Base-by-base conservation (phyloP, 139 green algal species). In the Chlamydomonas incerta region DNA sequence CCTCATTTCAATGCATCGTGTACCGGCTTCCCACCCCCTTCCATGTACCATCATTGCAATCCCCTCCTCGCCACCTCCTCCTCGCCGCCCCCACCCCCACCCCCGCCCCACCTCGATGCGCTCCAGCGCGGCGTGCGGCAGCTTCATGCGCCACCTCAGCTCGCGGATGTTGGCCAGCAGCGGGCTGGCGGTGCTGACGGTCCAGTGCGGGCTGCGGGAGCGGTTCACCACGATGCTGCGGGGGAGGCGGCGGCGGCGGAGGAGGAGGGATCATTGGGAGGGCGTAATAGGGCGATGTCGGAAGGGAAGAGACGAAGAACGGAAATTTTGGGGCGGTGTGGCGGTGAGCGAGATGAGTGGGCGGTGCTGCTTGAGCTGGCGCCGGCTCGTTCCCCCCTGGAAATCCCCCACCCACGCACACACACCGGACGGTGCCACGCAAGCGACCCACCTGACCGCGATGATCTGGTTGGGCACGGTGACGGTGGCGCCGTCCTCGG, bases 401-500 rank as follows among this genome's bases (percentile, higher is more conserved):
- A n/a, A n/a, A n/a, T n/a, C n/a, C n/a, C n/a, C n/a, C n/a, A n/a
- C 35, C 14, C 17, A 57, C 34, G 23, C 24, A 79, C 72, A 66
- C 50, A 50, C 73, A n/a, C n/a, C n/a, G n/a, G n/a, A n/a, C n/a
- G n/a, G n/a, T n/a, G n/a, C n/a, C n/a, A n/a, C n/a, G n/a, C n/a
- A n/a, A n/a, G n/a, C 57, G 23, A 35, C 37, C 3, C 28, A 74
- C 77, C 65, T 85, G 46, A 75, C 47, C 47, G 79, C 79, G 18
- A 85, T 85, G 80, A 85, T 52, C 50, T 85, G 66, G 35, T 85
- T 85, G 15, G 80, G 80, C 80, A 85, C 80, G 6, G 80, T 41
- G 26, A 77, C 47, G 80, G 67, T 85, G 80, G 11, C 46, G 47
- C 31, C 31, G 80, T 85, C 80, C 52, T 85, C 80, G 33, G 66